These are phyloP conservation scores for Annulohypoxylon truncatum DNA, from an alignment of 2,329 filamentous ascomycete species.

Conservation along the genomic window DNA sequence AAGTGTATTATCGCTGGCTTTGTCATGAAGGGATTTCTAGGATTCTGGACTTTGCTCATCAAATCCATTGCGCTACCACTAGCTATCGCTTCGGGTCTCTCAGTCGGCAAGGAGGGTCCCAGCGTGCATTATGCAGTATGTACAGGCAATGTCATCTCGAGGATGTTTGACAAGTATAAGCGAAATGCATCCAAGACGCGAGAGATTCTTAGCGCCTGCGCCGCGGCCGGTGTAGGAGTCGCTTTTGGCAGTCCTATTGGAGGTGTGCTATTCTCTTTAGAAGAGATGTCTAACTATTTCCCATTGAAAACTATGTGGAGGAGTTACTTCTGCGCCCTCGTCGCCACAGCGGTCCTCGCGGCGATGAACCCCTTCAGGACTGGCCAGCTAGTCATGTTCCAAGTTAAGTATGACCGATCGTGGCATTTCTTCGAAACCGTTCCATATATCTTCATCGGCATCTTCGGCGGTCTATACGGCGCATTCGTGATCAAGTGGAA, in stretches of 20 bases:
- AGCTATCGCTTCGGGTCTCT: conserved; percentile 92
- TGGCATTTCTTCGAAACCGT: conserved; percentile 98
- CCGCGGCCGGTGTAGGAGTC: conserved; percentile 93
- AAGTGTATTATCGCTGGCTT: conserved; percentile 99
- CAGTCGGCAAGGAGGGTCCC: conserved; percentile 95
- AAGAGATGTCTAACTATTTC: conserved; percentile 98
- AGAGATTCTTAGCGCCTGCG: conserved; percentile 93
- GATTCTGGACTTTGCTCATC: conserved; percentile 90
- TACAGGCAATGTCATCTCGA: conserved; percentile 94
- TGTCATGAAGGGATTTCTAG: conserved; percentile 98
- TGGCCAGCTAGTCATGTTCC: conserved; percentile 98
- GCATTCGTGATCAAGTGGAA: conserved; percentile 99
- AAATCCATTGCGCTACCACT: conserved; percentile 92
- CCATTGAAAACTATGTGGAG: conserved; percentile 98
- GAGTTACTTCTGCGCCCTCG: conserved; percentile 96
- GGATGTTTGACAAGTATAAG: conserved; percentile 91
- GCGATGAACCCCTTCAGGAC: conserved; percentile 98
- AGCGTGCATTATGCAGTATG: conserved; percentile 99
- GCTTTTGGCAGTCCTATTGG: conserved; percentile 98
- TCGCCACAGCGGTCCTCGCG: conserved; percentile 90
- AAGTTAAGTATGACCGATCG: conserved; percentile 91
- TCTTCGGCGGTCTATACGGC: conserved; percentile 94
- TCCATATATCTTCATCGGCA: conserved; percentile 90
- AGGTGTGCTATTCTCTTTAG: conserved; percentile 93
- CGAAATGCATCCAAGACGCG: conserved; percentile 93